Evolutionary conservation across 2,329 filamentous ascomycete genomes (phyloP).

Genomic region (Colletotrichum eremochloae): DNA sequence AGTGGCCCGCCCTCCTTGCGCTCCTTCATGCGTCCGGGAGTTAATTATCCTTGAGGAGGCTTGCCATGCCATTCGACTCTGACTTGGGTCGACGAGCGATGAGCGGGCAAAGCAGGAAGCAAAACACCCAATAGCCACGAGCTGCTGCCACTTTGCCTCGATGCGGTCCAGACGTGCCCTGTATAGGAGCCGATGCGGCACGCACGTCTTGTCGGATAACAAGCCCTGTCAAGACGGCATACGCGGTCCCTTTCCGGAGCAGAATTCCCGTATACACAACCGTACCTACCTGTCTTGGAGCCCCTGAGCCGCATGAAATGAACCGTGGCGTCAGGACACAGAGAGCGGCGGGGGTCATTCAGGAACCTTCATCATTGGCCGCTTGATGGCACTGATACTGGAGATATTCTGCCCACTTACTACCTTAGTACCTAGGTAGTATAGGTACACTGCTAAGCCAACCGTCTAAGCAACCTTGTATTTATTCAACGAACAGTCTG

Average conservation of each 20-base stretch:
- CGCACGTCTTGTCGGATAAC: neutral
- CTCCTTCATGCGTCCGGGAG: neutral
- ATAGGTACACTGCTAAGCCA: neutral
- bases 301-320: slow-evolving; percentile 6
- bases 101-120: slow-evolving; percentile 11
- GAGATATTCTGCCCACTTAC: slow-evolving; percentile 29
- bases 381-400: neutral
- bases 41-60: neutral
- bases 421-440: too few species aligned
- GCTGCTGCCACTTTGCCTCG: slow-evolving; percentile 34
- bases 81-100: slow-evolving; percentile 16
- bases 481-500: neutral
- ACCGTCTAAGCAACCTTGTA: slow-evolving; percentile 18
- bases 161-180: slow-evolving; percentile 29
- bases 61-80: slow-evolving; percentile 8
- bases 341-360: neutral
- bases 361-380: slow-evolving; percentile 5
- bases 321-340: slow-evolving; percentile 12
- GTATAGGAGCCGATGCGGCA: neutral
- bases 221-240: neutral
- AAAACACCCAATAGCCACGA: slow-evolving; percentile 20
- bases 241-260: neutral
- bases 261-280: neutral
- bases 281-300: neutral
- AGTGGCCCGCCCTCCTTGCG: neutral